Base-by-base conservation (phyloP, 2,329 filamentous ascomycete genomes). In the Colletotrichum sp. region DNA sequence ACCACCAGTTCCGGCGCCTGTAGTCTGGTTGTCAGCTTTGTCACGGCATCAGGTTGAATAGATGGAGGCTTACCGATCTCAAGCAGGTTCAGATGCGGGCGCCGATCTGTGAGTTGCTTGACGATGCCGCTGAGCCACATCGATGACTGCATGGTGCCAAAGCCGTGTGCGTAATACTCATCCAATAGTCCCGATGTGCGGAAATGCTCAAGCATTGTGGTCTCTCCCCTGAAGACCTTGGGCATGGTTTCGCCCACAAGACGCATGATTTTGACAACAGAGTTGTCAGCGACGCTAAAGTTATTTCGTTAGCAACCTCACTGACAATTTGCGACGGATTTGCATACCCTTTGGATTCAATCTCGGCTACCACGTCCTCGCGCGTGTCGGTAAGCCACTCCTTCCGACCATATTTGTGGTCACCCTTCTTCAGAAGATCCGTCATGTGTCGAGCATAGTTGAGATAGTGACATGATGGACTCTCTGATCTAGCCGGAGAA, bases 1-100 rank as follows among this genome's bases (percentile, higher is more conserved):
- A 21, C 83, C 83, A 3, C 87, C 88, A 3, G 86, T 88, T 1
- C 88, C 88, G 9, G 85, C 87, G 32, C 87, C 87, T 44, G 32
- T 44, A 30, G 55, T 44, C 16, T 28, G 6, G 39, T 57, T 71
- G 9, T 66, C 57, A 32, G 28, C 34, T 26, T 3, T 3, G n/a
- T 49, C n/a, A 21, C 10, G n/a, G 4, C 2, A 21, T n/a, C 6
- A 21, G 6, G n/a, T 12, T 12, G n/a, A 49, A 12, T 4, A 13
- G n/a, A 49, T 49, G 18, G 8, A 13, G 10, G 30, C 28, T 68
- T 24, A 55, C 65, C 65, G 16, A 68, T 68, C 24, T 68, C 44
- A n/a, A 68, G 26, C 12, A 68, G 26, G 65, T 68, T 55, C 6
- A 68, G 39, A 34, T 68, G 65, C 10, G 65, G 65, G n/a, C 52